Base-by-base conservation (phyloP, 345 rosid genomes). In the Brassica nigra region DNA sequence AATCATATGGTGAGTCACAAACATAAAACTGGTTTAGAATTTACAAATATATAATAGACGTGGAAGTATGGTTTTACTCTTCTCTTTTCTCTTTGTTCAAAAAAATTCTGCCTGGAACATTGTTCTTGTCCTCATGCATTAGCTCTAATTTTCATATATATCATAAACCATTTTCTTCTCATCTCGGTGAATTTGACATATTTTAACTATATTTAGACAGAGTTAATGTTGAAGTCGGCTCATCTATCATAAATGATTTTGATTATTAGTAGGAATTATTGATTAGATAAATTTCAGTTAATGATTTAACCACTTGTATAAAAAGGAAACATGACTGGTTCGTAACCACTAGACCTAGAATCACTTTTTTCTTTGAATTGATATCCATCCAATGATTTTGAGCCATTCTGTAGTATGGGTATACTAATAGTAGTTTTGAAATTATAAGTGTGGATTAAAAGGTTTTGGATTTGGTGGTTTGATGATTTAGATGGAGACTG, bases 1-100 rank as follows among this genome's bases (percentile, higher is more conserved):
- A 71, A 49, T 67, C 89, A 86, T 88, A 84, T 88, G 91, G 75
- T 76, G 61, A 83, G 89, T 81, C 85, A 85, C 73, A 74, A 74
- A 74, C 66, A 64, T 70, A 30, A 39, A 82, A 77, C 61, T 73
- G 37, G 77, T 37, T 65, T 20, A 57, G 2, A 62, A 59, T 75
- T 37, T 75, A 39, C 18, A 4, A 57, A 59, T 42, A 20, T 20
- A 55, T 58, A 49, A 42, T 36, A 69, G 76, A 80, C 79, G 72
- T 80, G 76, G 11, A 69, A 12, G 67, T 55, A 69, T 80, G 14
- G 28, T 23, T 52, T 68, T 62, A 68, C 15, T 44, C 59, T 10
- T 78, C 33, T 31, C 14, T 49, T 7, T 10, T 20, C 23, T 20
- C 23, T 20, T 15, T 11, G 1, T 29, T 58, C 18, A 20, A 20